Evolutionary conservation across 148 eudicot genomes (phyloP), one percentile per base, ranked within the genome.

Genomic region (Rhododendron ferrugineum): DNA sequence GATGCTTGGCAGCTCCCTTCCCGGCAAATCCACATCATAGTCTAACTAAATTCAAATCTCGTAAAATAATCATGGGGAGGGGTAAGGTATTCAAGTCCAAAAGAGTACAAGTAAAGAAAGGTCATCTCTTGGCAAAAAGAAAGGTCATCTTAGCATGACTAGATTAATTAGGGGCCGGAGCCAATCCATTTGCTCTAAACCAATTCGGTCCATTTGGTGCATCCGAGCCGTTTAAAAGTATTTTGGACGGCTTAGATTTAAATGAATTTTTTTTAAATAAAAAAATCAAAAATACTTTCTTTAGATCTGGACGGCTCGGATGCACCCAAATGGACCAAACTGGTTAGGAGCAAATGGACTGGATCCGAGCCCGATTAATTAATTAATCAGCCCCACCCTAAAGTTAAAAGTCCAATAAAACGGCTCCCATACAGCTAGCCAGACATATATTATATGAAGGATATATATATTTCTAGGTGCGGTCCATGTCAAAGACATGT

Each of bases 391-490:
- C 49, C 83, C 83, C 83, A 81, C 83, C 70, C 14, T 22, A 54
- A 56, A 20, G 34, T 34, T 52, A 20, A 79, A 77, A 79, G 86
- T 85, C 86, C 40, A 79, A 85, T 6, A 85, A 47, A 79, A 47
- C 86, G 78, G 83, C 86, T 78, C 44, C 37, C 10, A 74, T 56
- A 81, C 42, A 26, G 42, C 44, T 82, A 13, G 64, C 13, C 18
- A 40, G 44, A 40, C 44, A 6, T 5, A 40, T 37, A 5, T 4
- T 47, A 30, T 30, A 6, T 40, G 79, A 79, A 6, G 70, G 42
- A n/a, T n/a, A n/a, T n/a, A n/a, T n/a, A n/a, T n/a, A 49, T 36
- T 64, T 49, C 79, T 60, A 80, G 50, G 28, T 78, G 72, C 32
- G 79, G 28, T 46, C 28, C 50, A 34, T 64, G 16, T 64, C 64